Percentiles rank a stretch among this genome's conserved stretches.
phyloP scores from a whole-genome alignment of 495 filamentous ascomycete genomes.

The Neurospora intermedia region DNA sequence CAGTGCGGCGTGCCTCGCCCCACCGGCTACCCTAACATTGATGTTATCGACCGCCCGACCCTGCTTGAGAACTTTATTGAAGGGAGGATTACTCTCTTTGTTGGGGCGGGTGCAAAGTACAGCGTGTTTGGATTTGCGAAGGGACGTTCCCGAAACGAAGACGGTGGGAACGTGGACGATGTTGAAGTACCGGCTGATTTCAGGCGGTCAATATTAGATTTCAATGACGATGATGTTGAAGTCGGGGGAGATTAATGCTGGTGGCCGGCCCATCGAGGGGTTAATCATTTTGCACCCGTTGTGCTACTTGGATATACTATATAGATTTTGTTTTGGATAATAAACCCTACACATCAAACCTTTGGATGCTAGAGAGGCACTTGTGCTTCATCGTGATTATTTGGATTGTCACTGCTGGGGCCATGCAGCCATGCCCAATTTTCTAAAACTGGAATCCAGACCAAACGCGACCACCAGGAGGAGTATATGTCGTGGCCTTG shows the following conservation, averaged over 20 bases:
- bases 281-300: background rate
- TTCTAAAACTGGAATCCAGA: constrained; percentile 21
- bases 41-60: constrained; percentile 49
- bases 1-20: constrained; percentile 50
- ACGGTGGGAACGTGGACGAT: background rate
- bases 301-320: background rate
- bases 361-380: background rate
- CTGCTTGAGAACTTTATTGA: constrained; percentile 37
- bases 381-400: background rate
- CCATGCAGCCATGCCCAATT: background rate
- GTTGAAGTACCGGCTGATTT: background rate
- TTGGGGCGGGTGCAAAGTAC: constrained; percentile 55
- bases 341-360: background rate
- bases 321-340: background rate
- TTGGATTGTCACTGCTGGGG: background rate
- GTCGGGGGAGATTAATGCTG: background rate
- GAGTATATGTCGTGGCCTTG: constrained; percentile 36
- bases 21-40: constrained; percentile 42
- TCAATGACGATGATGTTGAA: background rate
- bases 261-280: background rate
- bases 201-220: background rate
- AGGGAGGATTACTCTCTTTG: constrained; percentile 15
- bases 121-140: constrained; percentile 35
- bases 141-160: background rate
- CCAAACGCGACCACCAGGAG: constrained; percentile 42